Percentiles rank a stretch among this genome's conserved stretches.
Evolutionary conservation across 2,329 filamentous ascomycete genomes (phyloP).

Genomic region (Phialocephala subalpina): DNA sequence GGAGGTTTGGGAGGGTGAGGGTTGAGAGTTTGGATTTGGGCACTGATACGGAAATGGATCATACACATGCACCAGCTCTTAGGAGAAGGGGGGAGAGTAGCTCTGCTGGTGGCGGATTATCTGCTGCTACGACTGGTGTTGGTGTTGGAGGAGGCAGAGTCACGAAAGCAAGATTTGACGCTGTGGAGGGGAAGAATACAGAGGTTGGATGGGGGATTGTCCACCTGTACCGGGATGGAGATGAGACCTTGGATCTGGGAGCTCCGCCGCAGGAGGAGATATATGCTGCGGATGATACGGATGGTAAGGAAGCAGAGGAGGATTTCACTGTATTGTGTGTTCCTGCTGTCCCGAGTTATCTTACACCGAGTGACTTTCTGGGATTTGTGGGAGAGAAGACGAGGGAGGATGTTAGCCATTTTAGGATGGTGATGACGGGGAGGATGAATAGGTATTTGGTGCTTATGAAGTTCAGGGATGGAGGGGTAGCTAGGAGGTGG

Average conservation of each 20-base stretch:
- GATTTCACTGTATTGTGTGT: slow-evolving; percentile 92
- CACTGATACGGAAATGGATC: slow-evolving; percentile 22
- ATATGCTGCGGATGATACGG: slow-evolving; percentile 39
- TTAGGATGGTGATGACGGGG: slow-evolving; percentile 91
- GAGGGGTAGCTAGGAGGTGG: slow-evolving; percentile 79
- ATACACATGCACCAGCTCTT: slow-evolving; percentile 49
- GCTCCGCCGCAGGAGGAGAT: slow-evolving; percentile 45
- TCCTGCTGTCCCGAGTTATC: slow-evolving; percentile 91
- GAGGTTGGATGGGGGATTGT: slow-evolving; percentile 92
- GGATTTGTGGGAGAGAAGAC: slow-evolving; percentile 92
- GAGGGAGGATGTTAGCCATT: slow-evolving; percentile 87
- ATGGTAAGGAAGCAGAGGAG: slow-evolving; percentile 44
- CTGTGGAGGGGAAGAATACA: slow-evolving; percentile 73
- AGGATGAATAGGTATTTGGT: slow-evolving; percentile 93
- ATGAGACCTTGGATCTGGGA: slow-evolving; percentile 72
- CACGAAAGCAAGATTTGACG: slow-evolving; percentile 83
- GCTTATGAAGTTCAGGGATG: slow-evolving; percentile 88
- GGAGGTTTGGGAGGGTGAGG: slow-evolving; percentile 81
- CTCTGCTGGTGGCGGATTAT: slow-evolving; percentile 31
- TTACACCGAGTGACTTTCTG: slow-evolving; percentile 88
- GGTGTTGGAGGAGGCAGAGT: slow-evolving; percentile 62
- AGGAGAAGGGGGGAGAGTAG: slow-evolving; percentile 50
- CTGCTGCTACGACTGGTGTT: slow-evolving; percentile 54
- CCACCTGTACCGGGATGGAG: slow-evolving; percentile 87
- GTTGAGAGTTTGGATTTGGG: slow-evolving; percentile 85